Evolutionary conservation across 2,329 filamentous ascomycete genomes (phyloP), one percentile per base, ranked within the genome.

Genomic region (Botryosphaeria dothidea): DNA sequence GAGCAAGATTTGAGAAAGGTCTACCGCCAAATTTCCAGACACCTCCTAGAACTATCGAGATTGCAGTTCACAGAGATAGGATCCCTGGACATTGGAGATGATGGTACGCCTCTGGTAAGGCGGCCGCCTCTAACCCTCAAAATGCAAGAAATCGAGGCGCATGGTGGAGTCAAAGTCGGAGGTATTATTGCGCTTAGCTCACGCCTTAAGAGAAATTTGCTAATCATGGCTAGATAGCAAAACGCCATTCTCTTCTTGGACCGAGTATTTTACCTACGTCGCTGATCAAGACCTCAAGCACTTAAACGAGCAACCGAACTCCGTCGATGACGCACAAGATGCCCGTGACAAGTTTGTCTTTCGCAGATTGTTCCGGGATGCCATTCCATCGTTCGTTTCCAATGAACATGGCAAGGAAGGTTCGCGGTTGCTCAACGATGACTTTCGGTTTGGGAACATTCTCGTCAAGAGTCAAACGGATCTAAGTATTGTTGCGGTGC

Each of bases 281-380:
- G 52, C 68, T n/a, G 57, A 69, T 21, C 68, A 71, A 38, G 69
- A 72, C 51, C 62, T 68, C 29, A 62, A 65, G 49, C 70, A 74
- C 46, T 66, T 74, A 25, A 54, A 64, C 17, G 65, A 69, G 38
- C 71, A 73, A 54, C 68, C 62, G 4, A 73, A 72, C 62, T 69
- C 72, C 21, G 66, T 68, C 31, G 68, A 68, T 34, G 64, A 67
- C 60, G 67, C 48, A 49, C 66, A 69, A 38, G 72, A 74, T 64
- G 73, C 70, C 23, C 64, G 69, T 46, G 52, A 68, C 27, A 71
- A 71, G 52, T 74, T 69, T 56, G 67, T 72, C 34, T 66, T 69
- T 45, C 66, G 68, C 23, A 67, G 68, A 64, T 57, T 64, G 36
- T 67, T 71, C 64, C 64, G 65, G 56, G 41, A 66, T 34, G 49